A percentile compares a stretch with the other conserved stretches of the same genome.
Conservation (phyloP, 2,329 filamentous ascomycete species). For the Ophiocordyceps sinensis region DNA sequence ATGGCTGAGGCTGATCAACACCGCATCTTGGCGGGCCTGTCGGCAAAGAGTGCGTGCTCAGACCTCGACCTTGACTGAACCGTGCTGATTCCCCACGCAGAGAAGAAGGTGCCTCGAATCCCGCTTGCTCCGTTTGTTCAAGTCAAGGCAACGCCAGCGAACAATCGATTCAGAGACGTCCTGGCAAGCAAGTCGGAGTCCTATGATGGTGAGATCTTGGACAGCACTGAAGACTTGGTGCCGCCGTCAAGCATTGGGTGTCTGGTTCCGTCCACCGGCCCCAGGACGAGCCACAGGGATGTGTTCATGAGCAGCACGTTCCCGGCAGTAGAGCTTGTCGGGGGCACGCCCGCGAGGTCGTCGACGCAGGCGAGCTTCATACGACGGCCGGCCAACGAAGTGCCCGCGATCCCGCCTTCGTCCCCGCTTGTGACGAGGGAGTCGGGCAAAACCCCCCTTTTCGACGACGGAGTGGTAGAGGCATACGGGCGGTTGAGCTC, state of each 20-base stretch:
- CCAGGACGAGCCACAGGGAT: slow-evolving; percentile 16
- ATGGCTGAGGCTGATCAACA: slow-evolving; percentile 54
- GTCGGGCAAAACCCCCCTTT: slow-evolving; percentile 4
- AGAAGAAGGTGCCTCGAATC: slow-evolving; percentile 35
- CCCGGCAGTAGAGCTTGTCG: slow-evolving; percentile 14
- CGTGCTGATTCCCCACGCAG: slow-evolving; percentile 14
- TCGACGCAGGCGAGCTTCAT: slow-evolving; percentile 13
- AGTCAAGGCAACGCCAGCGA: slow-evolving; percentile 44
- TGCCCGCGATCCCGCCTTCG: slow-evolving; percentile 17
- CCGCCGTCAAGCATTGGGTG: slow-evolving; percentile 23
- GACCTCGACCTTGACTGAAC: neutral
- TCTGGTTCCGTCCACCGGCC: slow-evolving; percentile 26
- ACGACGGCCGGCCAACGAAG: slow-evolving; percentile 12
- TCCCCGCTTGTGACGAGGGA: slow-evolving; percentile 18
- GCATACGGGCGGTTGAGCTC: slow-evolving; percentile 7
- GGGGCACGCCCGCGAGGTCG: slow-evolving; percentile 16
- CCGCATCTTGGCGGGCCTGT: slow-evolving; percentile 32
- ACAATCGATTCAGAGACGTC: slow-evolving; percentile 37
- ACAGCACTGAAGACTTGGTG: slow-evolving; percentile 15
- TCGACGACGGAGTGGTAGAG: slow-evolving; percentile 5
- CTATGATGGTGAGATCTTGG: slow-evolving; percentile 7
- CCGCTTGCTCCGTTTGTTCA: slow-evolving; percentile 24
- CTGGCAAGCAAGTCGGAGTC: slow-evolving; percentile 19
- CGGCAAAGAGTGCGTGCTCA: slow-evolving; percentile 30
- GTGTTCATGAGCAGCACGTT: slow-evolving; percentile 15